phyloP scores from a whole-genome alignment of 2,329 filamentous ascomycete genomes.

The Aspergillus caelatus region DNA sequence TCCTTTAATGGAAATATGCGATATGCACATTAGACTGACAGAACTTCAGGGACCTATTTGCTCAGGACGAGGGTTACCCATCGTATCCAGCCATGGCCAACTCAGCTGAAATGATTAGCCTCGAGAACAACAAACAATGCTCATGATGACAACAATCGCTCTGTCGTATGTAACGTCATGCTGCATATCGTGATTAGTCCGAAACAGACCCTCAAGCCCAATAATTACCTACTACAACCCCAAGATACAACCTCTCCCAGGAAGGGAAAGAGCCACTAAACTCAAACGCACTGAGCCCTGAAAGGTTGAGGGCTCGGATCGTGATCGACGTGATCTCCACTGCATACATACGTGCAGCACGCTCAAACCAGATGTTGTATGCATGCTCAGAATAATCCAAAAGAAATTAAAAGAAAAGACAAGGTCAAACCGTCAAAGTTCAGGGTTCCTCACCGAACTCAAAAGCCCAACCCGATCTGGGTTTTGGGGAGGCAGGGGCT shows the following conservation, averaged over 20 bases:
- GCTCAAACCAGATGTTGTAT: slow-evolving; percentile 9
- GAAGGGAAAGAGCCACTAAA: neutral
- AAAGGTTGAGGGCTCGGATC: slow-evolving; percentile 1
- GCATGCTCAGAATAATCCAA: neutral
- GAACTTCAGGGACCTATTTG: neutral
- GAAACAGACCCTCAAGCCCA: neutral
- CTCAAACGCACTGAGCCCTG: neutral
- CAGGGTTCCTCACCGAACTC: neutral
- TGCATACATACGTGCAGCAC: slow-evolving; percentile 16
- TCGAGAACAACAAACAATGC: neutral
- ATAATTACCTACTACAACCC: slow-evolving; percentile 1
- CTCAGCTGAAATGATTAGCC: neutral
- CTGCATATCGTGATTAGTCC: neutral
- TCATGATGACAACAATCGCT: neutral
- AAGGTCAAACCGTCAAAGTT: neutral
- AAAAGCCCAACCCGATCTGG: neutral
- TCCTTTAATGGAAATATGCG: neutral
- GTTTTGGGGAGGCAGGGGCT: neutral
- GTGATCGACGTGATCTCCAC: slow-evolving; percentile 22
- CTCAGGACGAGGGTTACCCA: neutral
- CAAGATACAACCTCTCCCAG: neutral
- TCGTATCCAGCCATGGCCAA: neutral
- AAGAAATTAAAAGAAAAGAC: neutral
- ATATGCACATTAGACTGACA: neutral
- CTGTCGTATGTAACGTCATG: neutral